These are phyloP conservation scores for Trichoderma atroviride DNA, from an alignment of 2,329 filamentous ascomycete species.

Conservation along the genomic window DNA sequence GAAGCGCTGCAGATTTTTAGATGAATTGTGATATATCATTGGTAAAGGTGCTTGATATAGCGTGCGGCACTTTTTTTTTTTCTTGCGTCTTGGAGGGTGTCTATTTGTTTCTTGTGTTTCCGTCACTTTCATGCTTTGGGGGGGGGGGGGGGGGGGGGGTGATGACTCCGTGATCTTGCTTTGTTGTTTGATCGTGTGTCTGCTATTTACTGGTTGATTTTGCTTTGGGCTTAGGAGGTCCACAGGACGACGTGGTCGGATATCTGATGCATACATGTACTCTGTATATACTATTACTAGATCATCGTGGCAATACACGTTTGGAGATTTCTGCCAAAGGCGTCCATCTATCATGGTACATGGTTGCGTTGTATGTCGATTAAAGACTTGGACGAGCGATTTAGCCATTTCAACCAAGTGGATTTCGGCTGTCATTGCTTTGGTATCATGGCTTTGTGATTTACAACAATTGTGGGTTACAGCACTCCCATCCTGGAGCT, in stretches of 20 bases:
- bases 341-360: conserved; percentile 9
- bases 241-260: not conserved
- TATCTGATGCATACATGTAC: not conserved
- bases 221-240: not conserved
- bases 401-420: not conserved
- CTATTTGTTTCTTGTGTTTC: not conserved
- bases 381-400: not conserved
- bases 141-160: not conserved
- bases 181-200: conserved; percentile 3
- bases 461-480: not conserved
- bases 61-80: not conserved
- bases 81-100: not conserved
- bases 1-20: not conserved
- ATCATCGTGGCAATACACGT: not conserved
- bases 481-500: not conserved
- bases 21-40: not conserved
- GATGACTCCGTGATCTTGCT: not conserved
- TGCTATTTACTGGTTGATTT: conserved; percentile 10
- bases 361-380: not conserved
- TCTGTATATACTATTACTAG: not conserved
- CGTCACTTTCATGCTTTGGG: not conserved
- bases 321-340: not conserved
- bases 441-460: not conserved
- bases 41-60: not conserved
- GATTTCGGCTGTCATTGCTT: not conserved